Base-by-base conservation (phyloP, 1,284 basidiomycete species). In the Entoloma clypeatum region DNA sequence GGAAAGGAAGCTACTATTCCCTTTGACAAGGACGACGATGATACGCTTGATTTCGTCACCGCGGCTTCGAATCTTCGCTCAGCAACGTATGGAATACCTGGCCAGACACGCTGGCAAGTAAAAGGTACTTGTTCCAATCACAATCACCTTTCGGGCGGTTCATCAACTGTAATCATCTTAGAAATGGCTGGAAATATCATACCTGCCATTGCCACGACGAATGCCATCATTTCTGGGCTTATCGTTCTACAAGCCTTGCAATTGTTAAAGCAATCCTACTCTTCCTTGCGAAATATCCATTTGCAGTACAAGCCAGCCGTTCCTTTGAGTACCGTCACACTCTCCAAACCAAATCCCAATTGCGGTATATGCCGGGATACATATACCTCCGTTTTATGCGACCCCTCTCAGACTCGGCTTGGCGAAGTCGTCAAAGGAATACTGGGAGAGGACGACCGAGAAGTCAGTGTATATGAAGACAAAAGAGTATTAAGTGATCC, bases 131-230 rank as follows among this genome's bases (percentile, higher is more conserved):
- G 5, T 33, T 25, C 30, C 11, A 25, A 6, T 25, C 17, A 29
- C 29, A 14, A 2, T 22, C 1, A 22, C 10, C 27, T 22, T 10
- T 10, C 13, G 27, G 2, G 37, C 16, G 30, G 16, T n/a, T 25
- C 36, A 27, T 16, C 33, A 7, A 16, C 39, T 38, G 21, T 36
- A 23, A 9, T 26, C 18, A 16, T 14, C 19, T n/a, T 58, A 93
- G 93, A 98, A 68, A 98, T 98, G 90, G 96, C 96, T 0, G 95
- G 96, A 8, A 99, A 99, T 67, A 99, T 99, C 60, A 97, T 96
- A 48, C 96, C 96, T 1, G 96, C 96, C 2, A 98, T 99, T 53
- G 96, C 96, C 2, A 98, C 96, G 0, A 99, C 96, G 6, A 99
- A 99, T 62, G 96, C 96, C 9, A 90, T 99, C 62, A 83, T 98